Conservation (phyloP, 139 green algal genomes). For the Chlamydomonas sp. region DNA sequence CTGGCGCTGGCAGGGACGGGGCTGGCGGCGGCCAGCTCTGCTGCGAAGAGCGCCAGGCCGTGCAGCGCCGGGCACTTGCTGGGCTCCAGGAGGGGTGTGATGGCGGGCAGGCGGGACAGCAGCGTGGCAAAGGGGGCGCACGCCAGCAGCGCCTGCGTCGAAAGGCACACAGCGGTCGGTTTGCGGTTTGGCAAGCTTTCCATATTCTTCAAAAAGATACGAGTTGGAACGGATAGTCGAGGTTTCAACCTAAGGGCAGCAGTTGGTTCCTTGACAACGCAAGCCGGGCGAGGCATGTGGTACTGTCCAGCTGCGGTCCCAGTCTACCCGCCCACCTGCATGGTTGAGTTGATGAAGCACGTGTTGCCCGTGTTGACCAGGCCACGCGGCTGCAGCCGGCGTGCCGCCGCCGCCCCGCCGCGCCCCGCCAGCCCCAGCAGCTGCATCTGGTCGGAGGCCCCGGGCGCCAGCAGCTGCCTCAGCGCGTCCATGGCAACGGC, state of each 20-base stretch:
- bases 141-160: slow-evolving; percentile 75
- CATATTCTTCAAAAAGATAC: no score
- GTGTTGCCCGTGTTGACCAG: slow-evolving; percentile 85
- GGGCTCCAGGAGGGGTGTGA: slow-evolving; percentile 53
- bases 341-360: slow-evolving; percentile 85
- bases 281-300: background rate
- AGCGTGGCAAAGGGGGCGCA: slow-evolving; percentile 72
- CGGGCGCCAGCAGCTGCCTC: slow-evolving; percentile 17
- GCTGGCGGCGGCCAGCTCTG: slow-evolving; percentile 53
- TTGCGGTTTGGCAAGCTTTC: background rate
- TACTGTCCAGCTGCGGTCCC: background rate
- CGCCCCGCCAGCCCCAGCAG: background rate
- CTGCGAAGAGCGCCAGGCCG: slow-evolving; percentile 61
- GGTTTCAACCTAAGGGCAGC: background rate
- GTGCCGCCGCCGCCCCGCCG: background rate
- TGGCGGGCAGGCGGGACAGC: slow-evolving; percentile 54
- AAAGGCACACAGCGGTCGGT: background rate
- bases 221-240: background rate
- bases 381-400: slow-evolving; percentile 65
- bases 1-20: background rate
- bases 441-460: background rate
- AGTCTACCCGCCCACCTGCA: slow-evolving; percentile 58
- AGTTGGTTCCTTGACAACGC: background rate
- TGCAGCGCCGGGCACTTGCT: slow-evolving; percentile 60
- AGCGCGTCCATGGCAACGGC: background rate